Evolutionary conservation across 169 alveolate species (phyloP).

Genomic region (Neospora caninum): DNA sequence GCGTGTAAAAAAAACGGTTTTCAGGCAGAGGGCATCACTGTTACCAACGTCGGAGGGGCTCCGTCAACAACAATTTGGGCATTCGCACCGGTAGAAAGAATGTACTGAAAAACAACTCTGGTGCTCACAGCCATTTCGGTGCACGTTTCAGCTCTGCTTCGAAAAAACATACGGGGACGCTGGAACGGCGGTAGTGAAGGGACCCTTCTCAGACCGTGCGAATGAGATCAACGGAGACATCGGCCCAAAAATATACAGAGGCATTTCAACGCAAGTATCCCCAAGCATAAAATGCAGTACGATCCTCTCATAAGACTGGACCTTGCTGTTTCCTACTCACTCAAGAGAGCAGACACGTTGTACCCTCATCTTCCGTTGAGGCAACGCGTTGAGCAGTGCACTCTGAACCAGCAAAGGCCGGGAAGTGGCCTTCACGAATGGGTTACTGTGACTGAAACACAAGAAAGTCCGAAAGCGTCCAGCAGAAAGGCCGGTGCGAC

Average conservation of each 20-base stretch:
- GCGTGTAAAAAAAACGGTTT: neutral
- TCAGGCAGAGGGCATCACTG: constrained; percentile 61
- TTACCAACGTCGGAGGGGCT: constrained; percentile 53
- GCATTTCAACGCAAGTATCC: neutral
- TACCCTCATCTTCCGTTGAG: constrained; percentile 17
- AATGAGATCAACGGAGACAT: constrained; percentile 30
- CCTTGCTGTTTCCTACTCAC: too few relatives aligned
- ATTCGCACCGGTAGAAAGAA: constrained; percentile 53
- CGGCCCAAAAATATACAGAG: constrained; percentile 7
- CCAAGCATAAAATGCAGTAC: constrained; percentile 43
- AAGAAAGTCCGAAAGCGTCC: neutral
- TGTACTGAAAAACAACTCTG: neutral
- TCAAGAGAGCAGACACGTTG: neutral
- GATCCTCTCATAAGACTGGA: neutral
- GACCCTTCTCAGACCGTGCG: constrained; percentile 5
- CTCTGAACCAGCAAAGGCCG: constrained; percentile 28
- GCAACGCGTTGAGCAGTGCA: constrained; percentile 18
- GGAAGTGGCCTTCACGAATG: constrained; percentile 35
- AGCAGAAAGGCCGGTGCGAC: neutral
- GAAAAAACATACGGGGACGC: constrained; percentile 18
- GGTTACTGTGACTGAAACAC: constrained; percentile 20
- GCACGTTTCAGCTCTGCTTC: constrained; percentile 13
- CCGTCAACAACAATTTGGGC: constrained; percentile 56
- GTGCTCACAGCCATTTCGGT: neutral
- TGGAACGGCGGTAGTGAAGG: neutral